Evolutionary conservation across 805 yeast species (phyloP).

Genomic region (Candida pseudoglaebosa): DNA sequence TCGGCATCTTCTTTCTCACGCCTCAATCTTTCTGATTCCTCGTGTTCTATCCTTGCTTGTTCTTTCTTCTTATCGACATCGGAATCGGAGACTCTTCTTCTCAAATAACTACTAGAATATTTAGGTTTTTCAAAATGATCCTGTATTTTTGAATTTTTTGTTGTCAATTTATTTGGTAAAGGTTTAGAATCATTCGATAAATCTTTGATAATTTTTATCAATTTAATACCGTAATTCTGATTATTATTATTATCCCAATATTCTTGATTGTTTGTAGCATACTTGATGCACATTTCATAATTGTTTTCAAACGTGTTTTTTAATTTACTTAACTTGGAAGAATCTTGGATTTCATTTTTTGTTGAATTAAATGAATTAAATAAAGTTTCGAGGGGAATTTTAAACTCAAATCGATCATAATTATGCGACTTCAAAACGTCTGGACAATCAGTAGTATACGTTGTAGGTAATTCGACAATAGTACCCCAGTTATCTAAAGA

Average conservation of each 20-base stretch:
- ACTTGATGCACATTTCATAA: slow-evolving; percentile 55
- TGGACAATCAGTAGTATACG: slow-evolving; percentile 55
- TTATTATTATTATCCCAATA: slow-evolving; percentile 75
- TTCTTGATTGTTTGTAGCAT: slow-evolving; percentile 45
- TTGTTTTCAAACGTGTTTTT: slow-evolving; percentile 12
- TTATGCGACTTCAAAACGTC: slow-evolving; percentile 42
- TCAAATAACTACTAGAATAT: slow-evolving; percentile 36
- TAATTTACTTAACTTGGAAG: background rate
- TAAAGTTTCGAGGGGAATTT: slow-evolving; percentile 46
- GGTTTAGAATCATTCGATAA: slow-evolving; percentile 1
- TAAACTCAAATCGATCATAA: slow-evolving; percentile 72
- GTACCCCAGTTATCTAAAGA: slow-evolving; percentile 79
- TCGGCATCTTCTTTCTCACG: slow-evolving; percentile 3
- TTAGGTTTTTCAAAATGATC: slow-evolving; percentile 27
- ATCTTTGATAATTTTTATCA: slow-evolving; percentile 8
- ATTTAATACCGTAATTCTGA: slow-evolving; percentile 53
- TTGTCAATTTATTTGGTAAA: slow-evolving; percentile 3
- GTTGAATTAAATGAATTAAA: slow-evolving; percentile 27
- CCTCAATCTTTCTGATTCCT: slow-evolving; percentile 1
- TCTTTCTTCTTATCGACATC: slow-evolving; percentile 12
- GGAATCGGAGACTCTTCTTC: slow-evolving; percentile 29
- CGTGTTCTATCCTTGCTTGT: background rate
- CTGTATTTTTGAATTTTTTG: slow-evolving; percentile 10
- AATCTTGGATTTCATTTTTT: slow-evolving; percentile 5
- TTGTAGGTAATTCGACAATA: slow-evolving; percentile 62